These are phyloP conservation scores for Anacardium occidentale DNA, from an alignment of 345 rosid genomes.

Conservation along the genomic window DNA sequence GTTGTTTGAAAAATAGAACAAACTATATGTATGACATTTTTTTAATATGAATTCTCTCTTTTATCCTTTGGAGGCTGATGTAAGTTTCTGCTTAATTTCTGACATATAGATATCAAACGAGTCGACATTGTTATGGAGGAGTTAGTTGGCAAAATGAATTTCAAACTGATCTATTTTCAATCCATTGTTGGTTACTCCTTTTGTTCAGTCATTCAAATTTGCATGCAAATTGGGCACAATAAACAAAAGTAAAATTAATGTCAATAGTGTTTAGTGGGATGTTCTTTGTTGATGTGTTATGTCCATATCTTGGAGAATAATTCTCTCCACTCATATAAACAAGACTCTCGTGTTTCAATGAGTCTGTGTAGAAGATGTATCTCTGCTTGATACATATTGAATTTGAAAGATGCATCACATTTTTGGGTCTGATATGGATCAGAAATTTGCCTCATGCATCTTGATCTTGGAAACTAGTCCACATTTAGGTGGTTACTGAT, in stretches of 20 bases:
- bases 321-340: neutral
- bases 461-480: neutral
- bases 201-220: neutral
- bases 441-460: slow-evolving; percentile 5
- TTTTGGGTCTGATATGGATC: neutral
- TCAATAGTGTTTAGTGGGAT: slow-evolving; percentile 21
- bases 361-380: neutral
- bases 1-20: neutral
- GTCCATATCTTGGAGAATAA: slow-evolving; percentile 39
- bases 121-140: neutral
- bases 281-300: slow-evolving; percentile 13
- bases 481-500: too few species aligned
- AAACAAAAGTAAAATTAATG: neutral
- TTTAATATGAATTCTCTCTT: too few species aligned
- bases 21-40: too few species aligned
- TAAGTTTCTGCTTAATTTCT: neutral
- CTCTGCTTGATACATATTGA: neutral
- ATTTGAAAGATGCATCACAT: slow-evolving; percentile 1
- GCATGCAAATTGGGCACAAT: neutral
- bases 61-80: neutral
- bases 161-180: neutral
- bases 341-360: slow-evolving; percentile 6
- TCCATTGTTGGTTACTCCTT: neutral
- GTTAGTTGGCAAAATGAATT: neutral
- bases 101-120: neutral